Evolutionary conservation across 129 eudicot species (phyloP).

Genomic region (Cynara cardunculus): DNA sequence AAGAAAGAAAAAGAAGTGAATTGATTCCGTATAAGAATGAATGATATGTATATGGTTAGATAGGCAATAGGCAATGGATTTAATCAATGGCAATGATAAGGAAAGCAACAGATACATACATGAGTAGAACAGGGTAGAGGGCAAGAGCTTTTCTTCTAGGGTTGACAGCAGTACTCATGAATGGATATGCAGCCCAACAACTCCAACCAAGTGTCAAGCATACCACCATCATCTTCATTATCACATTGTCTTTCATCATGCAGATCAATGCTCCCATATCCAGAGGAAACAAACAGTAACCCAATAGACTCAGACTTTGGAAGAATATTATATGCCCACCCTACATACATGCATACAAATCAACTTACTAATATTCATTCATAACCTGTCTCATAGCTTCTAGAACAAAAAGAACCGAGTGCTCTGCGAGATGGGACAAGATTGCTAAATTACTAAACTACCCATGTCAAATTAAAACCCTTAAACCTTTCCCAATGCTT

Average conservation of each 20-base stretch:
- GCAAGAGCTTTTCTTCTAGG: constrained; percentile 97
- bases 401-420: not conserved
- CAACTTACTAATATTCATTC: not conserved
- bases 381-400: not conserved
- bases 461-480: not conserved
- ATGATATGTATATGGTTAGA: not conserved
- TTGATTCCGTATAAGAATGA: not conserved
- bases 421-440: not conserved
- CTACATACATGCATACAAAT: constrained; percentile 26
- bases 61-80: constrained; percentile 1
- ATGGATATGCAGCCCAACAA: constrained; percentile 99
- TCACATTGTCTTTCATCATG: constrained; percentile 71
- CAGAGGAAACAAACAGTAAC: constrained; percentile 91
- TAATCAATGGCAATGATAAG: constrained; percentile 85
- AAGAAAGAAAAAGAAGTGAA: too few relatives aligned
- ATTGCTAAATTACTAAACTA: not conserved
- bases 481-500: too few relatives aligned
- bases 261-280: constrained; percentile 82
- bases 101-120: constrained; percentile 95
- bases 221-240: constrained; percentile 69
- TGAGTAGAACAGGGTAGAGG: constrained; percentile 86
- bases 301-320: constrained; percentile 90
- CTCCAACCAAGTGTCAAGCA: constrained; percentile 85
- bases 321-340: constrained; percentile 98
- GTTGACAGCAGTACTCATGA: constrained; percentile 92